Conservation (phyloP, 106 monocot genomes). For the Amphibolis antarctica region DNA sequence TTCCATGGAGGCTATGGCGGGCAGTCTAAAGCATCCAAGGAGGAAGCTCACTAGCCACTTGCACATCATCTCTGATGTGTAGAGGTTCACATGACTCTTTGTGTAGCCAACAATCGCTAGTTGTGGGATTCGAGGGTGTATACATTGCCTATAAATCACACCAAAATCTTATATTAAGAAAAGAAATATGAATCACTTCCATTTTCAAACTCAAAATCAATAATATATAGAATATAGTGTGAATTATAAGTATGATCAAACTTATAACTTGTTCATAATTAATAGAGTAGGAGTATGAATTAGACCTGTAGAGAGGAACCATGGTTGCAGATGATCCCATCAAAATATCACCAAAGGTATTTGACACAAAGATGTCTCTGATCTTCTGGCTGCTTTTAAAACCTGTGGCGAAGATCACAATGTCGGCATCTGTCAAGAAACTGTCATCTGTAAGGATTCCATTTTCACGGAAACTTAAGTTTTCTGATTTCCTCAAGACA, state of each 20-base stretch:
- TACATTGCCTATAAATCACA: constrained; percentile 5
- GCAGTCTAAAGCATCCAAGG: constrained; percentile 4
- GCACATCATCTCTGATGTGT: constrained; percentile 17
- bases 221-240: no score
- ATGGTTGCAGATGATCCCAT: neutral
- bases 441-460: constrained; percentile 63
- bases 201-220: no score
- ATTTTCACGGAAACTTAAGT: constrained; percentile 54
- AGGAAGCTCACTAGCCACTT: constrained; percentile 13
- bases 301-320: constrained; percentile 6
- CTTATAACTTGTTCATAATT: no score
- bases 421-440: constrained; percentile 56
- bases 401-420: constrained; percentile 84
- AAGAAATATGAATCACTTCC: no score
- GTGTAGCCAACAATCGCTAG: constrained; percentile 14
- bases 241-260: no score
- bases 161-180: neutral
- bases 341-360: neutral
- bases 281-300: no score
- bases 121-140: constrained; percentile 11
- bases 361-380: constrained; percentile 7
- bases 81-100: constrained; percentile 8
- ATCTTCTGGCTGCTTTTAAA: constrained; percentile 44
- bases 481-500: constrained; percentile 30
- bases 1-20: constrained; percentile 5